Evolutionary conservation across 805 yeast genomes (phyloP).

Genomic region (Suhomyces sp.): DNA sequence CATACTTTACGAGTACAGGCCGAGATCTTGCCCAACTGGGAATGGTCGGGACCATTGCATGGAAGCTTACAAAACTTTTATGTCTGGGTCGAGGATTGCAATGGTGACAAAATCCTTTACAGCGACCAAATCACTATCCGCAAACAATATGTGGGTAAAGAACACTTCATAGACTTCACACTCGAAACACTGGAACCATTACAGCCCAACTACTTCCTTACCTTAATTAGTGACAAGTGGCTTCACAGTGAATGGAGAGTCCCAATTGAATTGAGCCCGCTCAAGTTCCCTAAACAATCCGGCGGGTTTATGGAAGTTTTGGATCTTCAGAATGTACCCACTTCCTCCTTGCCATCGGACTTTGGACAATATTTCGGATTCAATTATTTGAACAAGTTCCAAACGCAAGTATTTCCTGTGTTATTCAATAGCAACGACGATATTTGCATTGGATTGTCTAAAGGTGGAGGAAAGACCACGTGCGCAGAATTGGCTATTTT

Average conservation of each 20-base stretch:
- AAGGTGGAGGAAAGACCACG: constrained; percentile 72
- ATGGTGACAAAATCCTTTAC: constrained; percentile 72
- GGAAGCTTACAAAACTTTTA: constrained; percentile 64
- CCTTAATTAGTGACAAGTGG: constrained; percentile 82
- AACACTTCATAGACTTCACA: constrained; percentile 61
- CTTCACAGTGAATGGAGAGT: constrained; percentile 63
- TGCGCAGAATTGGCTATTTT: constrained; percentile 72
- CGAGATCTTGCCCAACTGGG: constrained; percentile 69
- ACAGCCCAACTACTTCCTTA: constrained; percentile 70
- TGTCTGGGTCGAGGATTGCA: constrained; percentile 75
- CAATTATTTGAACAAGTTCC: constrained; percentile 62
- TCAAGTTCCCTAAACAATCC: constrained; percentile 60
- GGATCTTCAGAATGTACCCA: constrained; percentile 50
- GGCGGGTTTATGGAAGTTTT: constrained; percentile 59
- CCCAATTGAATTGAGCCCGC: constrained; percentile 53
- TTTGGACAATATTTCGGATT: constrained; percentile 48
- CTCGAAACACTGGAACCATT: constrained; percentile 56
- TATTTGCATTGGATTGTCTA: constrained; percentile 65
- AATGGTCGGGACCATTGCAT: constrained; percentile 69
- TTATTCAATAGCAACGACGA: constrained; percentile 58
- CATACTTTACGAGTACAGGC: constrained; percentile 63
- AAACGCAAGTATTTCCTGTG: constrained; percentile 65
- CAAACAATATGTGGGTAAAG: constrained; percentile 47
- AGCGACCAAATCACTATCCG: constrained; percentile 52
- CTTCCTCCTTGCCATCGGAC: constrained; percentile 47